Evolutionary conservation across 1,284 basidiomycete genomes (phyloP), one percentile per base, ranked within the genome.

Genomic region (Neonothopanus nambi): DNA sequence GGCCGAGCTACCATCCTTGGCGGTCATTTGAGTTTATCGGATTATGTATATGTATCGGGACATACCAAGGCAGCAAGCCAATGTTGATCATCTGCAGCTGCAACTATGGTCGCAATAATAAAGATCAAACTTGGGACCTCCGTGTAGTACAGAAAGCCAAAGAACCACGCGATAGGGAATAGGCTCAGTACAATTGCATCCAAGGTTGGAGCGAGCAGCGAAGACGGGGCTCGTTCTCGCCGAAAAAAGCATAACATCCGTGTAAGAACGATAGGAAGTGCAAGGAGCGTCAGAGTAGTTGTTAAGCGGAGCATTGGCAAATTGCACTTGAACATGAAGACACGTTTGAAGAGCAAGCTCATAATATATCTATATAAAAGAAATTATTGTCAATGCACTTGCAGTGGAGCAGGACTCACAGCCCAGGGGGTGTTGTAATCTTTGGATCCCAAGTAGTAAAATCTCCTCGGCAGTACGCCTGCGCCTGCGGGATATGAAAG

Each of bases 81-180:
- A 67, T 93, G 87, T 51, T 70, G 69, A 39, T 79, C 75, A 58
- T 82, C 74, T 23, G 80, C 71, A 5, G 89, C 85, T 28, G 82
- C 74, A 7, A 83, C 74, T 18, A 90, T 72, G 0, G 85, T 86
- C 17, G 74, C 70, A 12, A 91, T 67, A 1, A 95, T 87, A 45
- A 82, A 80, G 4, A 87, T 68, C 24, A 94, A 72, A 60, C 91
- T 90, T 2, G 87, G 89, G 13, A 93, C 79, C 61, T 98, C 95
- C 20, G 95, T 98, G 69, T 98, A 97, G 70, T 94, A 98, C 12
- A 98, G 72, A 64, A 93, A 93, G 0, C 86, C 89, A 67, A 93
- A 96, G 76, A 97, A 98, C 83, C 87, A 95, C 60, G 79, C 77
- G 63, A 91, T 70, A 57, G 95, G 85, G 71, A 94, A 85, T 24